phyloP scores from a whole-genome alignment of 163 green algal species.

The Prototheca wickerhamii region DNA sequence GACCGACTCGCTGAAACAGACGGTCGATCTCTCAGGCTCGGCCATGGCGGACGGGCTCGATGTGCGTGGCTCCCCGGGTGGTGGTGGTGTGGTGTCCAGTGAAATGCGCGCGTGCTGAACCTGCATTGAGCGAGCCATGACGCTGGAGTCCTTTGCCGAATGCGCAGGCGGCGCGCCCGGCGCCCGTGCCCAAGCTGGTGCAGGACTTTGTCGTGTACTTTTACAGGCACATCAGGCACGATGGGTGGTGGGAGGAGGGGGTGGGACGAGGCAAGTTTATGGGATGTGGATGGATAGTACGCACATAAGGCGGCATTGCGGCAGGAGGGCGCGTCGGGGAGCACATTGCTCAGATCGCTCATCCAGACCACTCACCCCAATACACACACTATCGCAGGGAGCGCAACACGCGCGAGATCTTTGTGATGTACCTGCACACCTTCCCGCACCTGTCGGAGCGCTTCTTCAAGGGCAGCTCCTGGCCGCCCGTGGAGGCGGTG shows the following conservation, averaged over 20 bases:
- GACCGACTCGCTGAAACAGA: no score
- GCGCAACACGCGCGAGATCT: conserved; percentile 88
- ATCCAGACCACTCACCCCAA: not conserved
- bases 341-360: not conserved
- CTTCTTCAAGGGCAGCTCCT: conserved; percentile 86
- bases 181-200: conserved; percentile 83
- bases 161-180: conserved; percentile 4
- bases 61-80: not conserved
- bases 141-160: no score
- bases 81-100: not conserved
- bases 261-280: not conserved
- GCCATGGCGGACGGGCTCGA: conserved; percentile 9
- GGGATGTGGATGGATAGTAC: no score
- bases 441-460: conserved; percentile 93
- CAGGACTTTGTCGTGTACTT: conserved; percentile 96
- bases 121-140: conserved; percentile 11
- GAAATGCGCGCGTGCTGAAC: not conserved
- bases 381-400: conserved; percentile 44
- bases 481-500: conserved; percentile 82
- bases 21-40: no score
- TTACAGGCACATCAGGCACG: conserved; percentile 85
- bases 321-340: not conserved
- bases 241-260: not conserved
- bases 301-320: no score
- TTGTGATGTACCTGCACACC: conserved; percentile 92